These are phyloP conservation scores for Apiotrichum siamense DNA, from an alignment of 1,284 basidiomycete species.

Conservation along the genomic window DNA sequence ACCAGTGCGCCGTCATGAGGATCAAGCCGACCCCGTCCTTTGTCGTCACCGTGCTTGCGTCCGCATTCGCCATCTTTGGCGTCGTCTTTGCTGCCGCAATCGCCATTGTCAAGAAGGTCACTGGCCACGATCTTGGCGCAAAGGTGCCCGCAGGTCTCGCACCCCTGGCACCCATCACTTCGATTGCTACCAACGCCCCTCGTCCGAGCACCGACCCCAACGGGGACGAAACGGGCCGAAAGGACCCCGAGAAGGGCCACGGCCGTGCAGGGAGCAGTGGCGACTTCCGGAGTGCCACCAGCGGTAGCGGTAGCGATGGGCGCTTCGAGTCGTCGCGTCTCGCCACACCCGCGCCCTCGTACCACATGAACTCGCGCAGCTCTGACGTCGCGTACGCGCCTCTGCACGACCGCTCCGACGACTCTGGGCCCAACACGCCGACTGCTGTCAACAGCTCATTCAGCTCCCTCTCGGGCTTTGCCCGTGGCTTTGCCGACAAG, in stretches of 20 bases:
- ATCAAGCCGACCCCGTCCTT: conserved; percentile 17
- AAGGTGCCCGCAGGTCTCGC: not conserved
- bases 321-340: not conserved
- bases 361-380: not conserved
- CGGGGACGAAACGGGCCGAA: not conserved
- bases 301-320: not conserved
- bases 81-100: conserved; percentile 11
- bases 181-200: not conserved
- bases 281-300: not conserved
- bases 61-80: conserved; percentile 16
- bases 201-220: not conserved
- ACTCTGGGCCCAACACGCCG: not conserved
- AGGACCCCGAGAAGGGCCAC: not conserved
- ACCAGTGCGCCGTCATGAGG: conserved; percentile 12
- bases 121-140: conserved; percentile 5
- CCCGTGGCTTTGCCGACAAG: not conserved
- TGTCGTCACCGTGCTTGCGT: conserved; percentile 12
- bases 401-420: not conserved
- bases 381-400: not conserved
- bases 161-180: not conserved
- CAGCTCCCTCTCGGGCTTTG: not conserved
- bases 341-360: not conserved
- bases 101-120: conserved; percentile 10
- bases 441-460: not conserved
- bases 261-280: no score